Evolutionary conservation across 1,284 basidiomycete genomes (phyloP).

Genomic region (Apiotrichum laibachii): DNA sequence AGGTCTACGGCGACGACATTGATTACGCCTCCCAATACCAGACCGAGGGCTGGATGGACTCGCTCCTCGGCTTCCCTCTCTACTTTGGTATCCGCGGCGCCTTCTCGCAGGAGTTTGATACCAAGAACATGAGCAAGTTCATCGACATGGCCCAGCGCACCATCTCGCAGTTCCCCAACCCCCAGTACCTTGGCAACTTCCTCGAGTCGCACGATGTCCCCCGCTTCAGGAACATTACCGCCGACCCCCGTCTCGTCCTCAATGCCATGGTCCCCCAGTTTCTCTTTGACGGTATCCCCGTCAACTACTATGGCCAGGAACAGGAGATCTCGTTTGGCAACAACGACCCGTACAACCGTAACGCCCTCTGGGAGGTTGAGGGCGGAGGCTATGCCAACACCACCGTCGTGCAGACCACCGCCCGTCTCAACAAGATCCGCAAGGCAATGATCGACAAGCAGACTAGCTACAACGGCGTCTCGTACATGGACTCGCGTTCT

Average conservation of each 20-base stretch:
- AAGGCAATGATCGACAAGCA: conserved; percentile 61
- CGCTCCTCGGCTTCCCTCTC: conserved; percentile 60
- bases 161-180: conserved; percentile 56
- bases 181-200: conserved; percentile 67
- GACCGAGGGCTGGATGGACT: conserved; percentile 45
- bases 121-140: conserved; percentile 62
- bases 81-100: conserved; percentile 64
- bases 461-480: conserved; percentile 44
- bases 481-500: conserved; percentile 61
- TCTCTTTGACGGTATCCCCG: conserved; percentile 68
- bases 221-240: conserved; percentile 63
- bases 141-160: conserved; percentile 59
- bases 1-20: conserved; percentile 65
- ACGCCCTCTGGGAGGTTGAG: conserved; percentile 65
- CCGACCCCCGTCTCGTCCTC: conserved; percentile 46
- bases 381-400: conserved; percentile 51
- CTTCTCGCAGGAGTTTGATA: conserved; percentile 56
- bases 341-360: conserved; percentile 69
- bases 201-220: conserved; percentile 79
- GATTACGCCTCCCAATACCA: conserved; percentile 42
- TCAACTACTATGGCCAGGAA: conserved; percentile 70
- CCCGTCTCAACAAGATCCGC: conserved; percentile 67
- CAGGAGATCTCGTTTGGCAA: conserved; percentile 60
- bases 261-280: conserved; percentile 67
- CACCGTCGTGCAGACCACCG: conserved; percentile 63